phyloP scores from a whole-genome alignment of 2,329 filamentous ascomycete species.

The Aspergillus melleus region DNA sequence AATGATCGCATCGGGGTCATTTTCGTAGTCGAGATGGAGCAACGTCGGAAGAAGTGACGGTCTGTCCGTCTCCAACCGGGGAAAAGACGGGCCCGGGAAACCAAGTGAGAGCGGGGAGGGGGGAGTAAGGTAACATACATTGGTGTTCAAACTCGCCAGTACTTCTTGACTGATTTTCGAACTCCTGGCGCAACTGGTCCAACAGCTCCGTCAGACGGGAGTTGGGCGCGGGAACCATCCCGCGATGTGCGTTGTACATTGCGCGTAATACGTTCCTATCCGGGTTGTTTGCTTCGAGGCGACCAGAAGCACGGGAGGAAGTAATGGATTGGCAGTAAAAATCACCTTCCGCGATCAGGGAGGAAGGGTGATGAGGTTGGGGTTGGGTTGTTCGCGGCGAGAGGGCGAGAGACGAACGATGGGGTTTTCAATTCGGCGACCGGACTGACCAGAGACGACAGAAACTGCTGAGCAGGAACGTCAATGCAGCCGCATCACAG shows the following conservation, averaged over 20 bases:
- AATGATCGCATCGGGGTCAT: not conserved
- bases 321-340: not conserved
- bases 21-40: not conserved
- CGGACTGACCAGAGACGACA: constrained; percentile 10
- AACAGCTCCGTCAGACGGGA: constrained; percentile 85
- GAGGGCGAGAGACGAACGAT: not conserved
- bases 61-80: not conserved
- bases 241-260: constrained; percentile 88
- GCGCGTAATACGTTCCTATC: constrained; percentile 19
- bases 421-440: constrained; percentile 1
- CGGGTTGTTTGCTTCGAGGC: not conserved
- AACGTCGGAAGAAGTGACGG: not conserved
- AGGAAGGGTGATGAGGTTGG: not conserved
- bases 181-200: constrained; percentile 86
- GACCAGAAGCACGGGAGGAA: not conserved
- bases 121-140: constrained; percentile 62
- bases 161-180: constrained; percentile 78
- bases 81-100: not conserved
- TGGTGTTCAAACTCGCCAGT: constrained; percentile 89
- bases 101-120: not conserved
- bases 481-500: constrained; percentile 27
- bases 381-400: constrained; percentile 6
- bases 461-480: constrained; percentile 13
- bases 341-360: not conserved
- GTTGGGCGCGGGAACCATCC: constrained; percentile 70